Conservation (phyloP, 2,329 filamentous ascomycete genomes). For the Arthrocladium fulminans region DNA sequence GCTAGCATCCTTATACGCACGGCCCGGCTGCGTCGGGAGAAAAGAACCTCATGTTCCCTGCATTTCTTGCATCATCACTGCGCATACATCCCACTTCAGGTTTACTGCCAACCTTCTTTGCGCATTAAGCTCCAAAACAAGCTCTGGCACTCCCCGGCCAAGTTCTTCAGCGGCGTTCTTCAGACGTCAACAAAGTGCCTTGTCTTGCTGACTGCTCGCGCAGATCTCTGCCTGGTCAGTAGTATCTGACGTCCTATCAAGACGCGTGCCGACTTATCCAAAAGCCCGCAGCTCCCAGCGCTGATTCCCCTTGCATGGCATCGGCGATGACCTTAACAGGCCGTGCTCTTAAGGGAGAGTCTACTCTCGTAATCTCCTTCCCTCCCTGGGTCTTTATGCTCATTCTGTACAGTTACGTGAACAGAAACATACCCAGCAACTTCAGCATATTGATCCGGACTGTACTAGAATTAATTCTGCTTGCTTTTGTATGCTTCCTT, state of each 20-base stretch:
- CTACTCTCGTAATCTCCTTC: background rate
- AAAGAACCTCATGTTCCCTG: background rate
- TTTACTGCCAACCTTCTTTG: no score
- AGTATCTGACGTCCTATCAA: background rate
- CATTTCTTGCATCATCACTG: background rate
- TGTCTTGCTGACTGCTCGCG: background rate
- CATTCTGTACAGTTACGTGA: constrained; percentile 1
- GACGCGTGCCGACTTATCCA: constrained; percentile 1
- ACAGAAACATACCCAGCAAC: background rate
- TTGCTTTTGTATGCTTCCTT: background rate
- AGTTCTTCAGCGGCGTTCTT: no score
- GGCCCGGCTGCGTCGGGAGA: background rate
- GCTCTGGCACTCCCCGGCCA: no score
- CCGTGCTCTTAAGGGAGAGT: background rate
- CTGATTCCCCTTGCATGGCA: background rate
- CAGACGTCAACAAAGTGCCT: background rate
- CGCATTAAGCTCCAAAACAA: no score
- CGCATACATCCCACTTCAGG: background rate
- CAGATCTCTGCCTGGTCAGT: background rate
- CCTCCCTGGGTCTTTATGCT: background rate
- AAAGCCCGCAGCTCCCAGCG: background rate
- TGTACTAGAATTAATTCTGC: constrained; percentile 1
- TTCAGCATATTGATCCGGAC: background rate
- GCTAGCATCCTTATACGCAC: no score
- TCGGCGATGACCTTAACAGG: background rate